These are phyloP conservation scores for Kwoniella mangroviensis DNA, from an alignment of 768 basidiomycete genomes.

Conservation along the genomic window DNA sequence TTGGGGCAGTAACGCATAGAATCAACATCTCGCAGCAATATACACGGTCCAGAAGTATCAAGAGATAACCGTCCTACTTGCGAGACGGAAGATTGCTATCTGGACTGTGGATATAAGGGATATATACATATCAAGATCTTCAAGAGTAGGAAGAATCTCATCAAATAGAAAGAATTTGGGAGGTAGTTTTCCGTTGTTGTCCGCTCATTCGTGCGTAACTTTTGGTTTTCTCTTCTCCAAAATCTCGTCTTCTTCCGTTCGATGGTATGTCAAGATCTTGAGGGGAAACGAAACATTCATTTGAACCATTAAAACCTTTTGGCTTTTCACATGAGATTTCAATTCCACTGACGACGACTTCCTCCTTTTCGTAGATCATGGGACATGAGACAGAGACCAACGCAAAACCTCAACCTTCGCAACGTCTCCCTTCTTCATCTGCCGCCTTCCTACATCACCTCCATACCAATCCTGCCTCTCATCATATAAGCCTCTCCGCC, in stretches of 20 bases:
- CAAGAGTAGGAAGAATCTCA: not conserved
- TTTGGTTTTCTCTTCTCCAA: not conserved
- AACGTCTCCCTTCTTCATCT: slow-evolving; percentile 25
- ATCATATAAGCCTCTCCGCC: slow-evolving; percentile 51
- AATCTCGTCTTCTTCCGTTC: not conserved
- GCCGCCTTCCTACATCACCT: slow-evolving; percentile 55
- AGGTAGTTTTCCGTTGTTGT: not conserved
- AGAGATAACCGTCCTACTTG: not conserved
- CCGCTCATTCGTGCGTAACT: not conserved
- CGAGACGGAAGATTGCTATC: not conserved
- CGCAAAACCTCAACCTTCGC: not conserved
- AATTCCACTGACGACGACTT: slow-evolving; percentile 1
- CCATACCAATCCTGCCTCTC: slow-evolving; percentile 52
- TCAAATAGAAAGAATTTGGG: not conserved
- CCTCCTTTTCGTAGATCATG: slow-evolving; percentile 4
- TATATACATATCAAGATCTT: not conserved
- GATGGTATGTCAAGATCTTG: no score
- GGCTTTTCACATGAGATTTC: not conserved
- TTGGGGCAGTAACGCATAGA: no score
- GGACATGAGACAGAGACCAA: slow-evolving; percentile 1
- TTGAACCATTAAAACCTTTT: not conserved
- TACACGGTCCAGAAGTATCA: not conserved
- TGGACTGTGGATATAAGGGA: not conserved
- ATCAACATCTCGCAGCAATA: not conserved
- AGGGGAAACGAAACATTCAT: not conserved